Percentiles rank a stretch among this genome's conserved stretches.
Evolutionary conservation across 75 land plant genomes (phyloP).

Genomic region (Cupressus sempervirens): DNA sequence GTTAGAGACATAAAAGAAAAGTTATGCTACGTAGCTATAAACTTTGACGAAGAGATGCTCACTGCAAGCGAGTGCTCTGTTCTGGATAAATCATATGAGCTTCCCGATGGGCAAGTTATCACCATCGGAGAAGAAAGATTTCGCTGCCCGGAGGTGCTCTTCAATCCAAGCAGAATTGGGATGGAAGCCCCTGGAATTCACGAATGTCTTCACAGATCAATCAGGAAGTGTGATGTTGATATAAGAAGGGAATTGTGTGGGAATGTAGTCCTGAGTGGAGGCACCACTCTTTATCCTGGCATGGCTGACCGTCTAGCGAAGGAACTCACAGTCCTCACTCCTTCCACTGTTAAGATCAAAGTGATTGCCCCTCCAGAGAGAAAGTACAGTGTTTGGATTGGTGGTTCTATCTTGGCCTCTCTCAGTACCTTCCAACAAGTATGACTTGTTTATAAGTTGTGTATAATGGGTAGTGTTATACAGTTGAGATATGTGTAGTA

Average conservation of each 20-base stretch:
- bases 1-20: slow-evolving; percentile 36
- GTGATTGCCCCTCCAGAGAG: slow-evolving; percentile 1
- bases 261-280: slow-evolving; percentile 30
- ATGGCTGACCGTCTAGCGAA: slow-evolving; percentile 7
- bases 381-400: slow-evolving; percentile 27
- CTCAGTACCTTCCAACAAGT: slow-evolving; percentile 19
- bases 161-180: slow-evolving; percentile 14
- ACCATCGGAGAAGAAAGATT: slow-evolving; percentile 36
- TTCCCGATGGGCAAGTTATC: slow-evolving; percentile 35
- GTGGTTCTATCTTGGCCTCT: slow-evolving; percentile 24
- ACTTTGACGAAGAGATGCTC: slow-evolving; percentile 28
- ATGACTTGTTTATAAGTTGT: neutral
- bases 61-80: slow-evolving; percentile 12
- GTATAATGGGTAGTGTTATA: neutral
- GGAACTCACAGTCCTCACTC: neutral
- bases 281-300: slow-evolving; percentile 35
- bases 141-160: slow-evolving; percentile 34
- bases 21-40: slow-evolving; percentile 23
- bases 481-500: neutral
- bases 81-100: slow-evolving; percentile 15
- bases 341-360: neutral
- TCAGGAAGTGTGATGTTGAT: slow-evolving; percentile 13
- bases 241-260: slow-evolving; percentile 39
- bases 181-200: slow-evolving; percentile 1
- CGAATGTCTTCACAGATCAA: neutral